Evolutionary conservation across 2,329 filamentous ascomycete genomes (phyloP).

Genomic region (Epichloe scottii): DNA sequence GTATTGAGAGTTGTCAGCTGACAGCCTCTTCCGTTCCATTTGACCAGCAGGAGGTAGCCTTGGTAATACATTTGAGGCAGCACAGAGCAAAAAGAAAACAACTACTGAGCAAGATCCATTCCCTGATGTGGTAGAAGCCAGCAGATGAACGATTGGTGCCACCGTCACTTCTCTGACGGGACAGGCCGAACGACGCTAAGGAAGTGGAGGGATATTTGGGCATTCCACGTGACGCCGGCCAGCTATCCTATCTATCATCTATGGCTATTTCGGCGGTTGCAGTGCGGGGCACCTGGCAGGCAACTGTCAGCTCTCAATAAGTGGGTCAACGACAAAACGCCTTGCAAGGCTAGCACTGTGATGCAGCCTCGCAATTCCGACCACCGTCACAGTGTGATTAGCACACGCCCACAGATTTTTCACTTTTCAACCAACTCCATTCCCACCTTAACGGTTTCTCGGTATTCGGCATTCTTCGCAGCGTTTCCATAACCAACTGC

Average conservation of each 20-base stretch:
- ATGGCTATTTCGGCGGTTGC: background rate
- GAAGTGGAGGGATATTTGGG: background rate
- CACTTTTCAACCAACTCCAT: background rate
- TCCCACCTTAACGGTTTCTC: slow-evolving; percentile 15
- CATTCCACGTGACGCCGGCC: background rate
- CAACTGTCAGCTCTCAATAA: background rate
- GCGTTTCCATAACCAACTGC: slow-evolving; percentile 12
- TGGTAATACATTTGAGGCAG: background rate
- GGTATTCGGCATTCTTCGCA: slow-evolving; percentile 24
- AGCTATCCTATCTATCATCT: too few species aligned
- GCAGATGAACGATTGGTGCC: slow-evolving; percentile 1
- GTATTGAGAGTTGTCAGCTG: background rate
- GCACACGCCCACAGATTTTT: background rate
- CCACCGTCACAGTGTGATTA: background rate
- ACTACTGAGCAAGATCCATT: background rate
- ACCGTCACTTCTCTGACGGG: background rate
- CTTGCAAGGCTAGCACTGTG: background rate
- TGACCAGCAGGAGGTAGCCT: background rate
- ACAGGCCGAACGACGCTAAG: background rate
- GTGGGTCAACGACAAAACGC: background rate
- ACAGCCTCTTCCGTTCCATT: slow-evolving; percentile 6
- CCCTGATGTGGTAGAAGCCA: background rate
- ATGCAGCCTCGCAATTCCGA: background rate
- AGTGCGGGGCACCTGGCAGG: background rate
- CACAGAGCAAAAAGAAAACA: background rate